Evolutionary conservation across 116 monocot genomes (phyloP).

Genomic region (Iris pallida): DNA sequence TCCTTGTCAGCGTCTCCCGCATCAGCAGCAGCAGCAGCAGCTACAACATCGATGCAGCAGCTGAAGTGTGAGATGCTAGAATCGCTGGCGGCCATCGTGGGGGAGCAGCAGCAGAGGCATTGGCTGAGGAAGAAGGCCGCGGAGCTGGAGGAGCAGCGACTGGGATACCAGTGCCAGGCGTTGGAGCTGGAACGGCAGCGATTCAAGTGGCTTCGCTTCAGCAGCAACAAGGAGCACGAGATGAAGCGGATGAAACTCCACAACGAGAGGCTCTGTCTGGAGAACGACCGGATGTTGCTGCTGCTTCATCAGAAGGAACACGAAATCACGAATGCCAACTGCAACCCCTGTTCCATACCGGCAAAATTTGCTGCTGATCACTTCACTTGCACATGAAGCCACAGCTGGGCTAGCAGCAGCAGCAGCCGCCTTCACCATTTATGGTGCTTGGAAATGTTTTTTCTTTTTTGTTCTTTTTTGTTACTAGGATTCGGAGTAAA

Average conservation of each 20-base stretch:
- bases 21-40: constrained; percentile 5
- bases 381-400: too few species aligned
- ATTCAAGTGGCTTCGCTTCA: constrained; percentile 77
- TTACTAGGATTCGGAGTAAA: too few species aligned
- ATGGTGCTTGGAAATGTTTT: too few species aligned
- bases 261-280: constrained; percentile 54
- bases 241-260: constrained; percentile 53
- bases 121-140: constrained; percentile 42
- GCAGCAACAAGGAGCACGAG: constrained; percentile 73
- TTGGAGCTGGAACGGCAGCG: constrained; percentile 59
- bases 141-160: constrained; percentile 75
- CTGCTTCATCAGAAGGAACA: constrained; percentile 67
- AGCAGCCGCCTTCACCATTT: too few species aligned
- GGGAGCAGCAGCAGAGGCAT: constrained; percentile 30
- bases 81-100: constrained; percentile 16
- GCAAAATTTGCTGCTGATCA: too few species aligned
- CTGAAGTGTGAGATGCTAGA: constrained; percentile 41
- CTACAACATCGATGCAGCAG: constrained; percentile 22
- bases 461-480: too few species aligned
- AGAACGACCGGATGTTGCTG: constrained; percentile 70
- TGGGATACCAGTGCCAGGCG: constrained; percentile 36
- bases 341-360: too few species aligned
- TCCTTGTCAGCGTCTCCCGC: constrained; percentile 27
- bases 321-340: neutral
- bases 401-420: too few species aligned